phyloP scores from a whole-genome alignment of 2,329 filamentous ascomycete species.

The Fusarium graminum region DNA sequence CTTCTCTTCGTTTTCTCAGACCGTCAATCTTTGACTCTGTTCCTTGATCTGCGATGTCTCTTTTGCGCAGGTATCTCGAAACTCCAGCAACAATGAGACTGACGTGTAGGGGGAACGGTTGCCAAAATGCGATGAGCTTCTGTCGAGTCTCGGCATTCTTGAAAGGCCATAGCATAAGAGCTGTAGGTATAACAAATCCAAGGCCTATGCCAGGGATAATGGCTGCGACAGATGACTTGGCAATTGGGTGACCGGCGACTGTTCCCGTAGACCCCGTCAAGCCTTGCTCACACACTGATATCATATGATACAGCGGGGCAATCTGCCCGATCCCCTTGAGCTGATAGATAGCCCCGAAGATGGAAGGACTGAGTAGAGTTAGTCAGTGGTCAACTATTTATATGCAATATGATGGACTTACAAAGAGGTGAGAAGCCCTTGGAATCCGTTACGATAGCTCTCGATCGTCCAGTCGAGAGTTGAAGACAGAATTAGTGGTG shows the following conservation, averaged over 20 bases:
- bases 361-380: rapidly evolving
- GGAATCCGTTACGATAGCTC: background rate
- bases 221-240: background rate
- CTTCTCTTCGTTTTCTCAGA: rapidly evolving
- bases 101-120: constrained; percentile 5
- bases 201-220: background rate
- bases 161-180: constrained; percentile 4
- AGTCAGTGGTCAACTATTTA: rapidly evolving
- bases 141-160: constrained; percentile 3
- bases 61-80: rapidly evolving
- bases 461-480: constrained; percentile 22
- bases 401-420: background rate
- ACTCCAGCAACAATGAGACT: background rate
- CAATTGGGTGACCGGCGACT: rapidly evolving
- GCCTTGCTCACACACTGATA: background rate
- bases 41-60: background rate
- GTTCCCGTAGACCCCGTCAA: rapidly evolving
- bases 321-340: background rate
- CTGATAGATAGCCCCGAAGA: constrained; percentile 3
- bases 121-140: background rate
- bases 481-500: background rate
- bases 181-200: background rate
- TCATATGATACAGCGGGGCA: constrained; percentile 5
- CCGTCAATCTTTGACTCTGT: rapidly evolving
- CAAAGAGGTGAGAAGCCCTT: background rate